Base-by-base conservation (phyloP, 805 yeast species). In the Debaryomyces prosopidis region DNA sequence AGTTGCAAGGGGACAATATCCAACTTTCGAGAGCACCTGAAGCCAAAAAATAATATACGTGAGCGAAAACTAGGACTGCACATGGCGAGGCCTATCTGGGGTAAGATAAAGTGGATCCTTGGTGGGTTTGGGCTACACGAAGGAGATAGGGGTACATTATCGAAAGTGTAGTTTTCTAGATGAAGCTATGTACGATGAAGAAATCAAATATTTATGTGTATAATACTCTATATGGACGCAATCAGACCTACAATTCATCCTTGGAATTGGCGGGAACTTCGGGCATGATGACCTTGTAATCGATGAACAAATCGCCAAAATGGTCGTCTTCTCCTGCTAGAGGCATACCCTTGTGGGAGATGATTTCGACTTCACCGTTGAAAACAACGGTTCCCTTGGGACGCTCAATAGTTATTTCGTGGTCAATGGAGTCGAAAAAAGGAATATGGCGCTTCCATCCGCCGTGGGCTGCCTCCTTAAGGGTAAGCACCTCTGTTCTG, bases 261-360 rank as follows among this genome's bases (percentile, higher is more conserved):
- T 57, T 54, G 15, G 23, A 31, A 18, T 19, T 42, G 11, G 28
- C 43, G 42, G 40, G 11, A 11, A n/a, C 14, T 19, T 53, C 66
- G 2, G 68, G 64, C 16, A 60, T 44, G 19, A 66, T 46, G 7
- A 52, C 87, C 82, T 60, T 66, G 72, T 60, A 79, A 76, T 75
- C 74, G 17, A 81, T 64, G 54, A 65, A 77, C 47, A 81, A 65
- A 49, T 80, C 81, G 27, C 84, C 68, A 52, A 49, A 55, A 40
- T 69, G 77, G 39, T 76, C 81, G 17, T 69, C 69, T 15, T 46
- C 45, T 34, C 68, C 75, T 18, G 57, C 53, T 4, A 73, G 49
- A 2, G 98, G 98, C 97, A 94, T 89, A 18, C 99, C 99, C 55
- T 79, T 84, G 5, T 87, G 90, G 49, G 73, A 68, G 28, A 92